A percentile compares a stretch with the other conserved stretches of the same genome.
Evolutionary conservation across 179 eudicot genomes (phyloP).

Genomic region (Heliamphora pulchella): DNA sequence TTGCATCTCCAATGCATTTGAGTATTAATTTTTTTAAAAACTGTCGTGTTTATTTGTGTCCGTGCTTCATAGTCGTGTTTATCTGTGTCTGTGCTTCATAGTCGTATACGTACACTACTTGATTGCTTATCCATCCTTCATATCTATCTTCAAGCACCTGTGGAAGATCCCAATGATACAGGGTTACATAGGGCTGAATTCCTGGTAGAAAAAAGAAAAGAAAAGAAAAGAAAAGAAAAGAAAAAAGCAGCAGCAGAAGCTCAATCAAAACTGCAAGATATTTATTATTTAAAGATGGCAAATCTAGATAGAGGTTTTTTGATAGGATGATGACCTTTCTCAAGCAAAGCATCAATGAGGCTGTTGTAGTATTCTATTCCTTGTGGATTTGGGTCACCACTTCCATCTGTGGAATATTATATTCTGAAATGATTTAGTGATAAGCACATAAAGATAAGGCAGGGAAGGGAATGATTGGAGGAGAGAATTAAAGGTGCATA

Average conservation of each 20-base stretch:
- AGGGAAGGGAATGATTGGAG: too few species aligned
- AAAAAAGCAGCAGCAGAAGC: background rate
- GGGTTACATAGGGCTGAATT: constrained; percentile 79
- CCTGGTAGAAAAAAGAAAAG: constrained; percentile 44
- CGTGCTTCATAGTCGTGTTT: background rate
- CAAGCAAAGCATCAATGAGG: constrained; percentile 66
- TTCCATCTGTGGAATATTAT: constrained; percentile 54
- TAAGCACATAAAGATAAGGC: background rate
- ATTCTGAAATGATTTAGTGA: background rate
- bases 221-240: too few species aligned
- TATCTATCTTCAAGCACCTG: constrained; percentile 78
- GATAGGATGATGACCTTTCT: constrained; percentile 45
- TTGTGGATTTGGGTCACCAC: constrained; percentile 75
- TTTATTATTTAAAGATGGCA: background rate
- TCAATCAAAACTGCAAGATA: background rate
- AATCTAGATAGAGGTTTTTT: background rate
- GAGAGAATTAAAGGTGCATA: too few species aligned
- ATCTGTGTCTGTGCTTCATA: background rate
- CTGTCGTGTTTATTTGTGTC: too few species aligned
- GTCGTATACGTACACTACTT: constrained; percentile 52
- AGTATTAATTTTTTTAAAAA: too few species aligned
- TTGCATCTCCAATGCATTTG: too few species aligned
- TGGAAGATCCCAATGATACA: constrained; percentile 99
- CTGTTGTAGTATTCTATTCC: constrained; percentile 73
- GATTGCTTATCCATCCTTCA: constrained; percentile 69